Evolutionary conservation across 768 basidiomycete species (phyloP).

Genomic region (Leucocoprinus leucothites): DNA sequence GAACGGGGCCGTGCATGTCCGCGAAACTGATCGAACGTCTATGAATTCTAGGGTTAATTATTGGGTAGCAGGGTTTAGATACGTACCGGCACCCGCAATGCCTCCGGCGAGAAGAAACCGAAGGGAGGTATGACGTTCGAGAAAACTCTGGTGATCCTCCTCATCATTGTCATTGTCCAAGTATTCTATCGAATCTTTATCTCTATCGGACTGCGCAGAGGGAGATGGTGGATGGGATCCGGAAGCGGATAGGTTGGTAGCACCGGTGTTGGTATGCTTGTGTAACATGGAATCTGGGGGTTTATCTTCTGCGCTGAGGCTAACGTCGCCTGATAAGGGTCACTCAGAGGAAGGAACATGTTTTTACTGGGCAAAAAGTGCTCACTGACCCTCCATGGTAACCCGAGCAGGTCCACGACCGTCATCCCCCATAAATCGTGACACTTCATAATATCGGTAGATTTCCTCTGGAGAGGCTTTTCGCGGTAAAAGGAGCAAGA

Average conservation of each 20-base stretch:
- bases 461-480: slow-evolving; percentile 82
- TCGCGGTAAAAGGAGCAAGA: slow-evolving; percentile 82
- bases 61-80: slow-evolving; percentile 29
- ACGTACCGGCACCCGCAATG: slow-evolving; percentile 86
- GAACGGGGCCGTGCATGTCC: slow-evolving; percentile 96
- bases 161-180: slow-evolving; percentile 41
- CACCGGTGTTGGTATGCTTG: slow-evolving; percentile 10
- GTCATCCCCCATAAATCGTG: slow-evolving; percentile 67
- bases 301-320: slow-evolving; percentile 72
- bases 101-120: slow-evolving; percentile 94
- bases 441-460: slow-evolving; percentile 75
- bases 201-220: slow-evolving; percentile 9
- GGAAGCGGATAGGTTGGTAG: slow-evolving; percentile 3
- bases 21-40: slow-evolving; percentile 62
- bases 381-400: slow-evolving; percentile 81
- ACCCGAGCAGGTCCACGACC: slow-evolving; percentile 76
- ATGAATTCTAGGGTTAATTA: not conserved
- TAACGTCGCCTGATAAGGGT: slow-evolving; percentile 62
- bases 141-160: slow-evolving; percentile 52
- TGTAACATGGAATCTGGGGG: slow-evolving; percentile 35
- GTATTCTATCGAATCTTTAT: slow-evolving; percentile 16
- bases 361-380: not conserved
- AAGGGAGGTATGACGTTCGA: slow-evolving; percentile 72
- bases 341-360: not conserved
- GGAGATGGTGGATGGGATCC: slow-evolving; percentile 12